Conservation (phyloP, 805 yeast genomes). For the Candida sakaeoensis region DNA sequence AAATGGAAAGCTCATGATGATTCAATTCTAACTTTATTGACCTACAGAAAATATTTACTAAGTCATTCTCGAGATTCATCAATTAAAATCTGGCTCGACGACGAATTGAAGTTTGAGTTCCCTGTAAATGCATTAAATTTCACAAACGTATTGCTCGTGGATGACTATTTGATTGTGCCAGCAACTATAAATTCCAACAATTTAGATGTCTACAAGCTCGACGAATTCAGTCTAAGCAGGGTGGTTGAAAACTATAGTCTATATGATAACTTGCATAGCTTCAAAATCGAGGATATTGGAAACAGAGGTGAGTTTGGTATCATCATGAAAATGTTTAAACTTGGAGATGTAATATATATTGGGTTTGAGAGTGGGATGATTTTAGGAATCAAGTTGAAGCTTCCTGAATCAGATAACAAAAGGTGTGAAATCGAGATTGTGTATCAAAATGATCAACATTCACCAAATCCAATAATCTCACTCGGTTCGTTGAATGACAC, state of each 20-base stretch:
- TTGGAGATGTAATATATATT: constrained; percentile 33
- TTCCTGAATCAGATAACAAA: constrained; percentile 17
- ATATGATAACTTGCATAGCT: background rate
- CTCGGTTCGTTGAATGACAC: constrained; percentile 27
- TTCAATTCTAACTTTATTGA: constrained; percentile 45
- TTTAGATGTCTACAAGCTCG: constrained; percentile 56
- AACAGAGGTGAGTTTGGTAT: constrained; percentile 53
- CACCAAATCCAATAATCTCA: constrained; percentile 55
- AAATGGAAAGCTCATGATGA: constrained; percentile 60
- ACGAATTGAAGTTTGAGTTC: constrained; percentile 30
- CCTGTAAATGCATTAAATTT: constrained; percentile 76
- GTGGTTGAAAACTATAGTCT: constrained; percentile 22
- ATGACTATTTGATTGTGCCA: constrained; percentile 53
- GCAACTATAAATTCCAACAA: constrained; percentile 60
- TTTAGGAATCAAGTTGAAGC: constrained; percentile 20
- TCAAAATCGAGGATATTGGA: constrained; percentile 11
- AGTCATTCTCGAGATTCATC: constrained; percentile 70
- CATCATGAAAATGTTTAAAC: constrained; percentile 54
- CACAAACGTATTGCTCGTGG: constrained; percentile 44
- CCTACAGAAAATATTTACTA: constrained; percentile 28
- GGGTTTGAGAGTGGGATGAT: constrained; percentile 77
- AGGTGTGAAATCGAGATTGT: constrained; percentile 18
- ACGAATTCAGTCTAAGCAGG: constrained; percentile 20
- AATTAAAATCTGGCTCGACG: constrained; percentile 43
- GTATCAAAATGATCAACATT: constrained; percentile 30